A percentile compares a stretch with the other conserved stretches of the same genome.
Evolutionary conservation across 2,329 filamentous ascomycete genomes (phyloP).

Genomic region (Ceratocystis variospora): DNA sequence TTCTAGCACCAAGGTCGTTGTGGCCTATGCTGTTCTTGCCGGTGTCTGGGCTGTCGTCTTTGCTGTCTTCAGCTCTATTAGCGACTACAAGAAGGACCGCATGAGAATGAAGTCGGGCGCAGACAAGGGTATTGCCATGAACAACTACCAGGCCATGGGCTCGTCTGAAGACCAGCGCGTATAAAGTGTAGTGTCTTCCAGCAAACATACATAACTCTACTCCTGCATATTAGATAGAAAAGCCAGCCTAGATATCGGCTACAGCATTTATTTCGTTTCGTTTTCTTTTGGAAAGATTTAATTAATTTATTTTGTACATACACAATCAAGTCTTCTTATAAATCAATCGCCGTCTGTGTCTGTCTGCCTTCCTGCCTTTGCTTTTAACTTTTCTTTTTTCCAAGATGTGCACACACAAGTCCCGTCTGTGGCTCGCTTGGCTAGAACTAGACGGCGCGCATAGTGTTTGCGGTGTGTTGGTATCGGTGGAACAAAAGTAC

Average conservation of each 20-base stretch:
- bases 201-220: background rate
- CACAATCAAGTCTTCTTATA: background rate
- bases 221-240: background rate
- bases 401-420: no score
- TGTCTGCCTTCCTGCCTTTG: no score
- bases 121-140: conserved; percentile 9
- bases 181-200: background rate
- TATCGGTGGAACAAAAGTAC: conserved; percentile 17
- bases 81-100: conserved; percentile 15
- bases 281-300: background rate
- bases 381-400: no score
- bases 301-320: background rate
- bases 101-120: background rate
- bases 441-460: conserved; percentile 4
- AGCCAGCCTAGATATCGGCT: background rate
- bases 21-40: conserved; percentile 44
- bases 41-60: conserved; percentile 32
- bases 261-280: background rate
- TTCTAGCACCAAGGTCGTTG: conserved; percentile 30
- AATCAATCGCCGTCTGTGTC: background rate
- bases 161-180: background rate
- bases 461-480: conserved; percentile 4
- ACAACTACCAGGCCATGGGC: conserved; percentile 5
- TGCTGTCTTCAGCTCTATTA: conserved; percentile 10
- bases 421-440: no score